These are phyloP conservation scores for Citrus australasica DNA, from an alignment of 345 rosid species.

Conservation along the genomic window DNA sequence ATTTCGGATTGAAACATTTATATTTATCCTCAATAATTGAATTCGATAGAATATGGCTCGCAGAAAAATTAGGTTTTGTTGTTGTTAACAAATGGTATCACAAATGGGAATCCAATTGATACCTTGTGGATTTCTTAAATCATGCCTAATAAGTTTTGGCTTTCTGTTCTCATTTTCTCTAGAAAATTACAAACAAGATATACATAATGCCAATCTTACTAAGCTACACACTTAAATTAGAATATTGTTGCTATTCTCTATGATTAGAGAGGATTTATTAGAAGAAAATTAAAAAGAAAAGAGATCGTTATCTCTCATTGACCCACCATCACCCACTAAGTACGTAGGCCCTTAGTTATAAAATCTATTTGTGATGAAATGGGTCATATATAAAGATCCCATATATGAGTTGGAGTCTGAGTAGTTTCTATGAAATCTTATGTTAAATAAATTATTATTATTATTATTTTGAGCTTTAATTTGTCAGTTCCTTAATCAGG, in stretches of 20 bases:
- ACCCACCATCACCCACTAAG: conserved; percentile 29
- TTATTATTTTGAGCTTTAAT: neutral
- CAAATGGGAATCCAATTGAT: conserved; percentile 8
- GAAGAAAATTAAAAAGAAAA: neutral
- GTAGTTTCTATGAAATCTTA: conserved; percentile 8
- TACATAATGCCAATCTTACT: conserved; percentile 2
- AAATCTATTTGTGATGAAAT: conserved; percentile 3
- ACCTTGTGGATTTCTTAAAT: conserved; percentile 4
- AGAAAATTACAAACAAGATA: conserved; percentile 14
- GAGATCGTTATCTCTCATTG: conserved; percentile 6
- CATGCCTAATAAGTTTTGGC: conserved; percentile 1
- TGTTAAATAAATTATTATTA: conserved; percentile 1
- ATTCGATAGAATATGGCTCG: neutral
- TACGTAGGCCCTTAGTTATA: neutral
- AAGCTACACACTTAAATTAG: conserved; percentile 16
- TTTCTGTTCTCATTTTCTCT: neutral
- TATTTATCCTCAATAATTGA: neutral
- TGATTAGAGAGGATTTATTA: conserved; percentile 20
- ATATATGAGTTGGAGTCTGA: conserved; percentile 22
- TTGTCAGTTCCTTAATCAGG: conserved; percentile 18
- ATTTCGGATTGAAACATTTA: accelerated
- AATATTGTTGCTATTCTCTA: neutral
- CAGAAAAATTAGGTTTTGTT: neutral
- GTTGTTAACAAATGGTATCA: neutral
- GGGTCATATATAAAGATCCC: neutral